Conservation (phyloP, 2,329 filamentous ascomycete species). For the Cladosporium sp. region DNA sequence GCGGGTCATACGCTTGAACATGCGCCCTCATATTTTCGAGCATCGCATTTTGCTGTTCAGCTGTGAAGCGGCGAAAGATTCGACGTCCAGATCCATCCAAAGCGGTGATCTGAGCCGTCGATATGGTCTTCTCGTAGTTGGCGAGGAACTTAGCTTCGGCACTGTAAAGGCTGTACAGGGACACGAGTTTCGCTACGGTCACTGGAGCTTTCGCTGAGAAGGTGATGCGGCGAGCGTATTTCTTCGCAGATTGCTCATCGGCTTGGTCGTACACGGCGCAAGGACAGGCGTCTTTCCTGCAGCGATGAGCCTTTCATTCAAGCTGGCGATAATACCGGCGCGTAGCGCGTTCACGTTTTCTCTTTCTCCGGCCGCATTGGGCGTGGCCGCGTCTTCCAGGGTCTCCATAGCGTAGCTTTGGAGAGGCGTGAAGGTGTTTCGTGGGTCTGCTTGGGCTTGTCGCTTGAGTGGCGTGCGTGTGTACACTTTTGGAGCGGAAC, state of each 20-base stretch:
- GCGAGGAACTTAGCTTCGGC: background rate
- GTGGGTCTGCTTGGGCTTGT: too few relatives aligned
- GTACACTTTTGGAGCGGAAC: too few relatives aligned
- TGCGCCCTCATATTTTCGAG: background rate
- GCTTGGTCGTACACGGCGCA: background rate
- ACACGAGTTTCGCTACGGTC: background rate
- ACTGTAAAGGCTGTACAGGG: background rate
- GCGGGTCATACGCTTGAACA: background rate
- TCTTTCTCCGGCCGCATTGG: background rate
- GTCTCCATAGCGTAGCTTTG: background rate
- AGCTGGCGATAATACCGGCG: background rate
- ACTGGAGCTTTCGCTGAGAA: background rate
- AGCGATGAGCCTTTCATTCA: background rate
- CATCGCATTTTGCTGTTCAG: background rate
- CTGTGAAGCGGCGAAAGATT: background rate
- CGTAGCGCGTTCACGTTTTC: background rate
- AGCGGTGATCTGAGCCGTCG: background rate
- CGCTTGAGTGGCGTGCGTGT: too few relatives aligned
- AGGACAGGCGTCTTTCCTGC: background rate
- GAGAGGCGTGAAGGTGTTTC: too few relatives aligned
- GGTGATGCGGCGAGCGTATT: background rate
- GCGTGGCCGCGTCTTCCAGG: background rate
- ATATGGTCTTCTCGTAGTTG: background rate
- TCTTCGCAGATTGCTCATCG: background rate
- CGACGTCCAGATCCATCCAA: background rate